These are phyloP conservation scores for Komagataella ulmi DNA, from an alignment of 805 yeast species.

Conservation along the genomic window DNA sequence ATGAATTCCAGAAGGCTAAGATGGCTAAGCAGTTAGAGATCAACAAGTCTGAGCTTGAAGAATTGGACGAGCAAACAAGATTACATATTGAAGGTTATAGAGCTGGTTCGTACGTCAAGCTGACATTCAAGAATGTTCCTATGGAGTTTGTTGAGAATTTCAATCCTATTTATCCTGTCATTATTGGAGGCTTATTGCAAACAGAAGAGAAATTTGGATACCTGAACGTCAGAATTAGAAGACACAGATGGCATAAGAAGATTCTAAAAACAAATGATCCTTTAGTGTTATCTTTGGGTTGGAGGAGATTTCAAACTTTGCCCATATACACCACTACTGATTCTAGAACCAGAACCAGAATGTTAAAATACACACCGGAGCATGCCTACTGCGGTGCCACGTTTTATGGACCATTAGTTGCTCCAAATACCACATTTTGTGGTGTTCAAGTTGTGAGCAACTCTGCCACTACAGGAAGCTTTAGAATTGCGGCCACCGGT, in stretches of 20 bases:
- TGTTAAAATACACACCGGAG: slow-evolving; percentile 97
- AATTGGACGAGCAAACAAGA: slow-evolving; percentile 67
- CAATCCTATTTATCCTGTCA: slow-evolving; percentile 73
- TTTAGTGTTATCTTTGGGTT: slow-evolving; percentile 81
- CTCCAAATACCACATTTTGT: slow-evolving; percentile 96
- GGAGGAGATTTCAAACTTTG: slow-evolving; percentile 96
- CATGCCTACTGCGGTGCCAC: slow-evolving; percentile 94
- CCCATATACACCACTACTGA: slow-evolving; percentile 95
- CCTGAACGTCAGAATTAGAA: slow-evolving; percentile 84
- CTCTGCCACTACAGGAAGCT: slow-evolving; percentile 74
- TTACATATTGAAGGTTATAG: slow-evolving; percentile 78
- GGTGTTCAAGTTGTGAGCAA: slow-evolving; percentile 85
- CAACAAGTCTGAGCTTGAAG: slow-evolving; percentile 66
- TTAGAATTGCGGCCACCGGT: slow-evolving; percentile 95
- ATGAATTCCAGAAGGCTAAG: slow-evolving; percentile 91
- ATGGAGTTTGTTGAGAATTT: slow-evolving; percentile 84
- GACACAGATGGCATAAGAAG: slow-evolving; percentile 98
- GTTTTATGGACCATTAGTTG: slow-evolving; percentile 92
- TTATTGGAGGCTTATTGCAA: slow-evolving; percentile 81
- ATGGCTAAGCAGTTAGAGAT: slow-evolving; percentile 94
- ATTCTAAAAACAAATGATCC: slow-evolving; percentile 94
- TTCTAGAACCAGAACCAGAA: slow-evolving; percentile 93
- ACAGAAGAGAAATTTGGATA: slow-evolving; percentile 91
- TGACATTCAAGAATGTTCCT: slow-evolving; percentile 74
- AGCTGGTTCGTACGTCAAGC: slow-evolving; percentile 88